These are phyloP conservation scores for Pseudogymnoascus sp. DNA, from an alignment of 2,329 filamentous ascomycete species.

Conservation along the genomic window DNA sequence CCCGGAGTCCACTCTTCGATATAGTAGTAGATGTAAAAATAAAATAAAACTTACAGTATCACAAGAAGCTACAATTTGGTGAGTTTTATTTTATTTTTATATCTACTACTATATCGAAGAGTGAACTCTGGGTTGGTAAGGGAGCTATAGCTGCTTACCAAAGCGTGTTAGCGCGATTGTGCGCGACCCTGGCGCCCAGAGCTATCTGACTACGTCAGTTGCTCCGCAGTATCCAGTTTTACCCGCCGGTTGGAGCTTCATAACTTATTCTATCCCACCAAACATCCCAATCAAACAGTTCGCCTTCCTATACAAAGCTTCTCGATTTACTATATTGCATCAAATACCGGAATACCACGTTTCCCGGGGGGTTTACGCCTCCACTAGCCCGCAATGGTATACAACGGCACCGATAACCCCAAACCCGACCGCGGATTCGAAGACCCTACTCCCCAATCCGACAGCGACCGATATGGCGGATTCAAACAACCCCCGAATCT, in stretches of 20 bases:
- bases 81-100: no score
- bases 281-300: background rate
- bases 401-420: background rate
- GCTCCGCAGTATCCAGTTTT: background rate
- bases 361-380: background rate
- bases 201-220: background rate
- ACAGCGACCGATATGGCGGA: background rate
- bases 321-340: background rate
- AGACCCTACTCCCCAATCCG: conserved; percentile 1
- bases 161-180: background rate
- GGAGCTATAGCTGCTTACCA: background rate
- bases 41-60: no score
- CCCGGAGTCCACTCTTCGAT: background rate
- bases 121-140: background rate
- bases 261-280: conserved; percentile 8
- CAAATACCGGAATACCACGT: background rate
- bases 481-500: background rate
- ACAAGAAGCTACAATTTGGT: background rate
- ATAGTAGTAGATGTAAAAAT: background rate
- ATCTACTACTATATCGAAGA: background rate
- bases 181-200: background rate
- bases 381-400: conserved; percentile 5
- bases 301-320: background rate
- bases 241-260: conserved; percentile 3
- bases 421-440: conserved; percentile 5